phyloP scores from a whole-genome alignment of 768 basidiomycete genomes.

The Dictyophora rubrovolvata region DNA sequence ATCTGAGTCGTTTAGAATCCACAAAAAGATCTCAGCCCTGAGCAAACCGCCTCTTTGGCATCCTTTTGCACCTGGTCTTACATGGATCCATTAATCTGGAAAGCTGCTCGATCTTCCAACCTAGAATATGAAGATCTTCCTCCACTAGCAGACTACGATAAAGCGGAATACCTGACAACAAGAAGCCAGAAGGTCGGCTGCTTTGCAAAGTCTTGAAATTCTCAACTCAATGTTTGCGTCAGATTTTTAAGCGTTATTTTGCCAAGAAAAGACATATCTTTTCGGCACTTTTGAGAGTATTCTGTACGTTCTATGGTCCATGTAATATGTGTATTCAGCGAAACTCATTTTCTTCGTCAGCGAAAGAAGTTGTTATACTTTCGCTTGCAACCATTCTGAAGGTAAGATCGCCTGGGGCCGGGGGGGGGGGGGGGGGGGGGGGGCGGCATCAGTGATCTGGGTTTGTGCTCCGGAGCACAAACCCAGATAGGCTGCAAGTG shows the following conservation, averaged over 20 bases:
- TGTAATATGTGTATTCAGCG: neutral
- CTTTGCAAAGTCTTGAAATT: neutral
- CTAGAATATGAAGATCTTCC: conserved; percentile 34
- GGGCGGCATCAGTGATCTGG: too few species aligned
- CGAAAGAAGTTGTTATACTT: neutral
- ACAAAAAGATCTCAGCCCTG: conserved; percentile 26
- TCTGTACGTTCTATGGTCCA: conserved; percentile 4
- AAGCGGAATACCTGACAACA: neutral
- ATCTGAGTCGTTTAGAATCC: conserved; percentile 23
- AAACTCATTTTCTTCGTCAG: neutral
- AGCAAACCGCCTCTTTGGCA: conserved; percentile 40
- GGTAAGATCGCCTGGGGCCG: neutral
- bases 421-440: too few species aligned
- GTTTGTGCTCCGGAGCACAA: too few species aligned
- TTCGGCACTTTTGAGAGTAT: conserved; percentile 31
- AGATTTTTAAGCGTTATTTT: conserved; percentile 26
- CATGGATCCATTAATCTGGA: conserved; percentile 40
- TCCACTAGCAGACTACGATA: conserved; percentile 15
- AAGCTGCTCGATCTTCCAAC: conserved; percentile 33
- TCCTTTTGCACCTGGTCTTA: conserved; percentile 38
- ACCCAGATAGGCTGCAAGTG: too few species aligned
- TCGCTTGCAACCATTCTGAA: neutral
- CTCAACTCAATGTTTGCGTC: conserved; percentile 33
- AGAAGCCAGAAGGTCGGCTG: neutral
- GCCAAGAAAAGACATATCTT: conserved; percentile 34